Evolutionary conservation across 2,329 filamentous ascomycete genomes (phyloP).

Genomic region (Fusarium abutilonis): DNA sequence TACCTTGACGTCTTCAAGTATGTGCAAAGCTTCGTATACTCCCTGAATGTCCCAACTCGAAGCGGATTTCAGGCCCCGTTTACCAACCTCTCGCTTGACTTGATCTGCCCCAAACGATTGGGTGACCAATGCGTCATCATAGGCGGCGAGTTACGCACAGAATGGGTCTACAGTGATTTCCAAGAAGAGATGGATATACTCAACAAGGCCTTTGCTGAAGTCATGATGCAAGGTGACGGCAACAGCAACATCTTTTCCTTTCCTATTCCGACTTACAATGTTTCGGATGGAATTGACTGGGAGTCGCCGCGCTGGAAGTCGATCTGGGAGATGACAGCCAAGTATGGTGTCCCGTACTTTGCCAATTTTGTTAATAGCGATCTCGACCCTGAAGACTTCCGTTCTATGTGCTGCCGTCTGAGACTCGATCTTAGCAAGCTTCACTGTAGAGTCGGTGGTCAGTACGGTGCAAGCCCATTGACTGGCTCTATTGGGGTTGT

Average conservation of each 20-base stretch:
- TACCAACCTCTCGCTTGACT: conserved; percentile 38
- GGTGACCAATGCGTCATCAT: conserved; percentile 34
- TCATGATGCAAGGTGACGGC: conserved; percentile 42
- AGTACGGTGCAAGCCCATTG: conserved; percentile 38
- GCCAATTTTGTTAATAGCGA: conserved; percentile 43
- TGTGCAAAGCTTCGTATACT: conserved; percentile 42
- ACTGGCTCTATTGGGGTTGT: conserved; percentile 40
- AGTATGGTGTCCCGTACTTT: conserved; percentile 42
- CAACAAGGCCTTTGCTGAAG: conserved; percentile 41
- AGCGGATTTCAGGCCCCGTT: conserved; percentile 43
- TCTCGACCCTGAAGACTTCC: conserved; percentile 40
- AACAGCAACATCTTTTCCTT: conserved; percentile 43
- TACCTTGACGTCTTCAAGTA: conserved; percentile 41
- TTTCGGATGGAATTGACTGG: conserved; percentile 40
- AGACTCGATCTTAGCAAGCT: conserved; percentile 40
- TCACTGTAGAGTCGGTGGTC: conserved; percentile 38
- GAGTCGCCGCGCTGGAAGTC: conserved; percentile 39
- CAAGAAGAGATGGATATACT: conserved; percentile 43
- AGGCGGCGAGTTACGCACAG: conserved; percentile 25
- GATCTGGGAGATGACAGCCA: conserved; percentile 43
- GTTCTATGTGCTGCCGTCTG: conserved; percentile 42
- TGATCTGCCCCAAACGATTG: conserved; percentile 35
- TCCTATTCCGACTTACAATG: conserved; percentile 40
- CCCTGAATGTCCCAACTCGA: conserved; percentile 41
- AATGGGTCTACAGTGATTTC: conserved; percentile 39